A percentile compares a stretch with the other conserved stretches of the same genome.
These are phyloP conservation scores for Coelastrella sp. DNA, from an alignment of 139 green algal species.

Conservation along the genomic window DNA sequence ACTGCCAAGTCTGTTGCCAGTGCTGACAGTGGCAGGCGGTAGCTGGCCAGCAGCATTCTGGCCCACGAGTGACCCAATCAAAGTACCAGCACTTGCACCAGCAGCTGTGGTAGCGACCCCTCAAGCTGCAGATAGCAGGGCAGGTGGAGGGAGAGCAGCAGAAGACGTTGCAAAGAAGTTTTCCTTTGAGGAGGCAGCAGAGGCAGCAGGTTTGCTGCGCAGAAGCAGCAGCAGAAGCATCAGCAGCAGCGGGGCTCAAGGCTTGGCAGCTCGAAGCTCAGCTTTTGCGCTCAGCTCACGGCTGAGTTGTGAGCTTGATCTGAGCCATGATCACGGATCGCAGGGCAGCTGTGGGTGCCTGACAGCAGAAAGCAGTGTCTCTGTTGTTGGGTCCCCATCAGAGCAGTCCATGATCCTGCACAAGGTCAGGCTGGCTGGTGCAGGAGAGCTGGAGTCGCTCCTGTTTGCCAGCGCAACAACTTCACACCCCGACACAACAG, in stretches of 20 bases:
- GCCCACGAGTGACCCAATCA: neutral
- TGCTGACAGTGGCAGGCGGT: neutral
- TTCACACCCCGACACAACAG: constrained; percentile 30
- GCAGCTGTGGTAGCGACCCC: neutral
- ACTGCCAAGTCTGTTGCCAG: constrained; percentile 14
- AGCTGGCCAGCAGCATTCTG: constrained; percentile 22
- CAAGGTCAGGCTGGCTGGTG: constrained; percentile 26
- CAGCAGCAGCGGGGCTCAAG: neutral
- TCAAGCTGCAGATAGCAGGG: neutral
- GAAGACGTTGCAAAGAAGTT: neutral
- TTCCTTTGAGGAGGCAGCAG: constrained; percentile 3
- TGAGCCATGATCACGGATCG: constrained; percentile 8
- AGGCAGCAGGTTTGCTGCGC: constrained; percentile 12
- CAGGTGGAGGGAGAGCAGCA: neutral
- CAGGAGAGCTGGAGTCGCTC: constrained; percentile 31
- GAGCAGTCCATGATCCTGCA: constrained; percentile 31
- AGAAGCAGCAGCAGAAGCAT: constrained; percentile 13
- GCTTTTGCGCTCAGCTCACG: constrained; percentile 23
- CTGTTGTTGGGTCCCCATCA: neutral
- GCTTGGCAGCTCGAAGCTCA: neutral
- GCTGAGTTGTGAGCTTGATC: constrained; percentile 36
- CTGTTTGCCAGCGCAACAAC: constrained; percentile 35
- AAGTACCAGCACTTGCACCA: neutral
- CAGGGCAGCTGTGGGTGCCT: constrained; percentile 6
- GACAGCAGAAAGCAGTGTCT: too few species aligned